These are phyloP conservation scores for Agrocybe pediades DNA, from an alignment of 768 basidiomycete species.

Conservation along the genomic window DNA sequence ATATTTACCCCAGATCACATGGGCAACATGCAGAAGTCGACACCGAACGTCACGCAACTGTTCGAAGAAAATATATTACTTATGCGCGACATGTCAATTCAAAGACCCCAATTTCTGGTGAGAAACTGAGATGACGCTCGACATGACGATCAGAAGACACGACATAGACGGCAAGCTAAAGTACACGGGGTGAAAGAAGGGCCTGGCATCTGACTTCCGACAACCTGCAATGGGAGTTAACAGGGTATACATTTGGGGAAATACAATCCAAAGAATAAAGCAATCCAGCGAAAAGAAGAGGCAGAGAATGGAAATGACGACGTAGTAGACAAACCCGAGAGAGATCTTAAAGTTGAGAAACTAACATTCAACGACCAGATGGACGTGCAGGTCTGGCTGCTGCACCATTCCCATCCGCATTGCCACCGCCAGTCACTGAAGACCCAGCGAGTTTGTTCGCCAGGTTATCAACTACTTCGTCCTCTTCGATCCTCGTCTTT, in stretches of 20 bases:
- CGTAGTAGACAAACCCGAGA: background rate
- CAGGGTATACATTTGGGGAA: background rate
- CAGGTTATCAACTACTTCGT: slow-evolving; percentile 38
- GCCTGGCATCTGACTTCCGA: background rate
- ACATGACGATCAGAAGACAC: no score
- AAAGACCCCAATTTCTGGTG: no score
- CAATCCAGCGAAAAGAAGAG: background rate
- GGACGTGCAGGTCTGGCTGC: background rate
- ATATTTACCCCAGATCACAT: no score
- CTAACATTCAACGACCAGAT: slow-evolving; percentile 5
- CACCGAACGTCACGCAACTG: no score
- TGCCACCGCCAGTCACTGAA: slow-evolving; percentile 20
- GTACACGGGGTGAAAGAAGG: no score
- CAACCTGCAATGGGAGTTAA: background rate
- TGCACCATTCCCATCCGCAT: background rate
- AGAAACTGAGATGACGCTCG: no score
- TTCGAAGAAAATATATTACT: no score
- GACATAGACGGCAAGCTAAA: no score
- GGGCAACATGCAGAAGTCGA: no score
- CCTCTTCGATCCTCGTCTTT: slow-evolving; percentile 41
- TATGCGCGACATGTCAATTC: no score
- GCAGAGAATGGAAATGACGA: background rate
- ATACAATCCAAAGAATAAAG: background rate
- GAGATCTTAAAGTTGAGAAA: background rate
- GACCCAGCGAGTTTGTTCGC: slow-evolving; percentile 37